A percentile compares a stretch with the other conserved stretches of the same genome.
phyloP scores from a whole-genome alignment of 1,139 yeast species.

The Yamadazyma triangularis region DNA sequence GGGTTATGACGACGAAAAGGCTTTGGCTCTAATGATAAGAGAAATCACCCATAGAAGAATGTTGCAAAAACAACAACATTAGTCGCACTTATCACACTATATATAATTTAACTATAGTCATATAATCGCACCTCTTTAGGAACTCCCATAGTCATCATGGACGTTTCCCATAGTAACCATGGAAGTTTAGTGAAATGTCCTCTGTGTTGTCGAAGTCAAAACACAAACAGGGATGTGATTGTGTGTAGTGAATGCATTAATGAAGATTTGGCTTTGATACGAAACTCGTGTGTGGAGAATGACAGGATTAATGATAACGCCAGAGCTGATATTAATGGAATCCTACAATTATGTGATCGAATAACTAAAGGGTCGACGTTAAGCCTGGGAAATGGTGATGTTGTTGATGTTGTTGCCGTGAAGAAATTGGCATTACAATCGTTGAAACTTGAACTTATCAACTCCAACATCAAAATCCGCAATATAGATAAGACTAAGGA shows the following conservation, averaged over 20 bases:
- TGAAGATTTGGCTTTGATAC: constrained; percentile 16
- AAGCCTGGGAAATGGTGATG: not conserved
- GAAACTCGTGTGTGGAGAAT: constrained; percentile 22
- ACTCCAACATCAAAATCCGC: constrained; percentile 18
- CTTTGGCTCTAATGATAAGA: constrained; percentile 51
- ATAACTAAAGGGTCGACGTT: constrained; percentile 10
- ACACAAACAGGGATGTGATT: constrained; percentile 9
- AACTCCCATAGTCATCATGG: too few species aligned
- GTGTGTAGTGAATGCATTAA: constrained; percentile 20
- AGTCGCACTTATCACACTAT: too few species aligned
- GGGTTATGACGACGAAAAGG: constrained; percentile 46
- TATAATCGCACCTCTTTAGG: constrained; percentile 1
- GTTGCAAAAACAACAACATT: constrained; percentile 13
- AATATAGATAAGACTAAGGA: constrained; percentile 18
- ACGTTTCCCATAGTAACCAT: not conserved
- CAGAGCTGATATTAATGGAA: constrained; percentile 22
- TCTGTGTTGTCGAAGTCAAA: constrained; percentile 11
- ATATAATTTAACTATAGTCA: too few species aligned
- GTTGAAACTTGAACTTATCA: constrained; percentile 32
- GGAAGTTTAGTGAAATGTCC: constrained; percentile 9
- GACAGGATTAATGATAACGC: constrained; percentile 18
- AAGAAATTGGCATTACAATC: constrained; percentile 41
- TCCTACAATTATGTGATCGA: constrained; percentile 17
- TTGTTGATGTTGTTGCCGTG: constrained; percentile 17
- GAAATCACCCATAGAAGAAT: constrained; percentile 50